phyloP scores from a whole-genome alignment of 306 rosid genomes.

The Quercus suber region DNA sequence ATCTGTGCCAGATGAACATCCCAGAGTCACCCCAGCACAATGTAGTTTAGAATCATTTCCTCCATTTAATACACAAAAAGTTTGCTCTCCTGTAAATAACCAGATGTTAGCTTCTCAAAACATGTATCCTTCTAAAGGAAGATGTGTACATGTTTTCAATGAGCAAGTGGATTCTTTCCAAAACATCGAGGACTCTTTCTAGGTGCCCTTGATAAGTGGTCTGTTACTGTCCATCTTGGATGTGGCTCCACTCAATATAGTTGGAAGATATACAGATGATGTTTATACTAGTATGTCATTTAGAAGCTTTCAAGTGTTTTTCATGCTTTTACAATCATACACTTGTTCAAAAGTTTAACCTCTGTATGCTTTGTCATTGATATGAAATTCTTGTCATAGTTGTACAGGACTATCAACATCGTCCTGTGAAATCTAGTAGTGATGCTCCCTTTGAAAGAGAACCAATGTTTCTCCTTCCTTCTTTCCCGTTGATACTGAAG shows the following conservation, averaged over 20 bases:
- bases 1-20: slow-evolving; percentile 45
- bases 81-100: slow-evolving; percentile 37
- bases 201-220: slow-evolving; percentile 62
- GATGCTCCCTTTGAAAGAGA: slow-evolving; percentile 55
- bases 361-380: slow-evolving; percentile 29
- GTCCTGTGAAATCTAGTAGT: slow-evolving; percentile 52
- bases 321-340: slow-evolving; percentile 19
- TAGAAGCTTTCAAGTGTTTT: slow-evolving; percentile 23
- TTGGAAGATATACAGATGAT: slow-evolving; percentile 62
- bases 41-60: slow-evolving; percentile 34
- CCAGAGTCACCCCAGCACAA: slow-evolving; percentile 36
- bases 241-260: slow-evolving; percentile 73
- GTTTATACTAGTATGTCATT: slow-evolving; percentile 53
- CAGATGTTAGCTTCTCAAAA: slow-evolving; percentile 29
- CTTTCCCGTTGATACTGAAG: slow-evolving; percentile 39
- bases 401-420: slow-evolving; percentile 56
- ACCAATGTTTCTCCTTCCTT: slow-evolving; percentile 69
- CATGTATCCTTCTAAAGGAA: slow-evolving; percentile 33
- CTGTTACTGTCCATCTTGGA: slow-evolving; percentile 63
- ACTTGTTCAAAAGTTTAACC: slow-evolving; percentile 24
- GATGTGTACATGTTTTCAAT: slow-evolving; percentile 28
- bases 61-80: slow-evolving; percentile 27
- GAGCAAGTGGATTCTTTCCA: slow-evolving; percentile 41
- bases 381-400: slow-evolving; percentile 54
- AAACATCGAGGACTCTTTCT: slow-evolving; percentile 46